phyloP scores from a whole-genome alignment of 2,329 filamentous ascomycete genomes.

The Fusarium devonianum region DNA sequence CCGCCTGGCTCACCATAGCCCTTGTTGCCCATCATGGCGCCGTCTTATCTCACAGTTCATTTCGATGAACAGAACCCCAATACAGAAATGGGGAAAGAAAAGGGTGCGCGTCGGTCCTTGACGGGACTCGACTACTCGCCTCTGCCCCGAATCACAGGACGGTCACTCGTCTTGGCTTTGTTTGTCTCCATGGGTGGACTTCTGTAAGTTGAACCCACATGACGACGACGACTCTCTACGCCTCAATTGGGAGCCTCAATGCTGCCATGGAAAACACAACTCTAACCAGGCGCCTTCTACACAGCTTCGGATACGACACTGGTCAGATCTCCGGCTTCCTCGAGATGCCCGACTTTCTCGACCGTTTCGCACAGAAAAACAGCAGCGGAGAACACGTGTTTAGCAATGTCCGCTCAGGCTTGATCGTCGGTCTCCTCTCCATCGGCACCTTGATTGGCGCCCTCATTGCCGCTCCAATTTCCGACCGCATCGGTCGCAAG shows the following conservation, averaged over 20 bases:
- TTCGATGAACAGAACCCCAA: conserved; percentile 55
- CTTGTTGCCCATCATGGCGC: conserved; percentile 29
- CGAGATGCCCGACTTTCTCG: conserved; percentile 63
- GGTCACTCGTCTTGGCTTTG: conserved; percentile 48
- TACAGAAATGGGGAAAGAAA: conserved; percentile 45
- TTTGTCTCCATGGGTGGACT: conserved; percentile 56
- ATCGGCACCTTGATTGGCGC: conserved; percentile 69
- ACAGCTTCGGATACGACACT: conserved; percentile 56
- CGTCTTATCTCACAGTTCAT: conserved; percentile 40
- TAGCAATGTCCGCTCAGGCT: conserved; percentile 61
- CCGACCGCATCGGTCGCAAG: conserved; percentile 70
- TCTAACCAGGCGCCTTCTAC: neutral
- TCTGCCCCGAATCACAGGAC: conserved; percentile 49
- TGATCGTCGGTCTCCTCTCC: conserved; percentile 65
- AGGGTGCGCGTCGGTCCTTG: conserved; percentile 44
- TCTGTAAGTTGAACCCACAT: conserved; percentile 50
- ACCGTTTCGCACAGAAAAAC: conserved; percentile 56
- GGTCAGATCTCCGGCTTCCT: conserved; percentile 65
- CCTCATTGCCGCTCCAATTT: conserved; percentile 65
- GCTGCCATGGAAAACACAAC: neutral
- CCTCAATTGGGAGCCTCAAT: too few species aligned
- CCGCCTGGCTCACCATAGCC: conserved; percentile 3
- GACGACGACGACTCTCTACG: too few species aligned
- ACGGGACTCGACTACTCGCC: conserved; percentile 55
- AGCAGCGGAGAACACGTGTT: conserved; percentile 54